These are phyloP conservation scores for Sporothrix pseudoabietina DNA, from an alignment of 2,329 filamentous ascomycete species.

Conservation along the genomic window DNA sequence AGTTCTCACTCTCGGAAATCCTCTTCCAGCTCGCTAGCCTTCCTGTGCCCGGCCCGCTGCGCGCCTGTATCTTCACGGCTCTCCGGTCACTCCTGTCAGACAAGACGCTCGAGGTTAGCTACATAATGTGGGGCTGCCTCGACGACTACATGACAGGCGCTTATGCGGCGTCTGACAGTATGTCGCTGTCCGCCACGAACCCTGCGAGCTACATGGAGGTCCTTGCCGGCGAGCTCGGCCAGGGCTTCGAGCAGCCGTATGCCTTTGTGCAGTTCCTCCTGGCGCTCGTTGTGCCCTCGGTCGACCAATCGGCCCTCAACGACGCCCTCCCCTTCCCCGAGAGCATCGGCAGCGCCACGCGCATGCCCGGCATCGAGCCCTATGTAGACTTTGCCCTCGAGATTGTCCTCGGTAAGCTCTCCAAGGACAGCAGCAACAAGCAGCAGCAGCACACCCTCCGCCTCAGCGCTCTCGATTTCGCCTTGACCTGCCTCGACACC, in stretches of 20 bases:
- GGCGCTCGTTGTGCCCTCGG: slow-evolving; percentile 68
- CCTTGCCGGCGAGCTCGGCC: slow-evolving; percentile 72
- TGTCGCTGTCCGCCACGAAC: slow-evolving; percentile 38
- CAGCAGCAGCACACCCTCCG: slow-evolving; percentile 72
- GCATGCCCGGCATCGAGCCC: slow-evolving; percentile 80
- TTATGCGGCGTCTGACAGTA: slow-evolving; percentile 46
- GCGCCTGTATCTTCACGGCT: slow-evolving; percentile 81
- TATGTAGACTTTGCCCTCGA: slow-evolving; percentile 92
- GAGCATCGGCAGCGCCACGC: slow-evolving; percentile 72
- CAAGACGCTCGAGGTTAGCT: slow-evolving; percentile 68
- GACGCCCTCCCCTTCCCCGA: slow-evolving; percentile 86
- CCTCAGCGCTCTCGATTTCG: slow-evolving; percentile 81
- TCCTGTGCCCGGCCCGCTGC: slow-evolving; percentile 72
- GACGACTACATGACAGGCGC: slow-evolving; percentile 76
- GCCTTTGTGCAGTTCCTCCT: slow-evolving; percentile 79
- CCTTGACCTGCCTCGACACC: slow-evolving; percentile 72
- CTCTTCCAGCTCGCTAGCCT: slow-evolving; percentile 79
- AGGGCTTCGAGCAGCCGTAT: slow-evolving; percentile 81
- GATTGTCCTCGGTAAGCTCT: slow-evolving; percentile 69
- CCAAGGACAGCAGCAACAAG: slow-evolving; percentile 53
- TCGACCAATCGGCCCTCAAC: slow-evolving; percentile 62
- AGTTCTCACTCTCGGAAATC: slow-evolving; percentile 70
- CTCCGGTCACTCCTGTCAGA: slow-evolving; percentile 74
- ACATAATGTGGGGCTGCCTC: slow-evolving; percentile 76
- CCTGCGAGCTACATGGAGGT: slow-evolving; percentile 56